Base-by-base conservation (phyloP, 345 rosid species). In the Eucalyptus erythrocorys region DNA sequence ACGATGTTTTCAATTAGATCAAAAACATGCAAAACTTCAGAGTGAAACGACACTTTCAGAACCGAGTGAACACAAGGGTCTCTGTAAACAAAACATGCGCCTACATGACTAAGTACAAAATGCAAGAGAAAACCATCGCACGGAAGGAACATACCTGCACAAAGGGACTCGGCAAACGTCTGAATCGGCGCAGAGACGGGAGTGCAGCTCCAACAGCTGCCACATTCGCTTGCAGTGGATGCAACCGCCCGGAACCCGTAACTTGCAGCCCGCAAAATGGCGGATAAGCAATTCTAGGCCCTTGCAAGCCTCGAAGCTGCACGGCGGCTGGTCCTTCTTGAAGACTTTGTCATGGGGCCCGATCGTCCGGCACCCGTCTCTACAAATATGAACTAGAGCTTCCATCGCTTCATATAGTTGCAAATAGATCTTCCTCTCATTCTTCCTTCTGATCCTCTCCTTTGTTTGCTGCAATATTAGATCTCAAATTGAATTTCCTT, bases 191-290 rank as follows among this genome's bases (percentile, higher is more conserved):
- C 99, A 96, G 40, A 97, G 93, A 34, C 98, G 96, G 42, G 99
- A 93, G 89, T 97, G 99, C 27, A 97, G 92, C 80, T 96, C 97
- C 88, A 96, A 87, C 2, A 96, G 94, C 91, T 96, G 98, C 99
- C 99, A 97, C 99, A 96, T 96, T 91, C 99, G 93, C 93, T 94
- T 97, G 94, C 99, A 97, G 59, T 95, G 98, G 49, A 89, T 89
- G 89, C 99, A 97, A n/a, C 96, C 97, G 0, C 99, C 97, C 3
- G 97, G 98, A 43, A 94, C 94, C 88, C 98, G 93, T 48, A 94
- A 87, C 91, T 93, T 93, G 93, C 99, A 97, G 12, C 94, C 89
- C 0, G 98, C 96, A 21, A 97, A 97, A 91, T 97, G 99, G 1
- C 99, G 93, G 48, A 96, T 92, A 7, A 97, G 92, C 91, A 92